phyloP scores from a whole-genome alignment of 768 basidiomycete genomes.

The Rhizopogon vesiculosus region DNA sequence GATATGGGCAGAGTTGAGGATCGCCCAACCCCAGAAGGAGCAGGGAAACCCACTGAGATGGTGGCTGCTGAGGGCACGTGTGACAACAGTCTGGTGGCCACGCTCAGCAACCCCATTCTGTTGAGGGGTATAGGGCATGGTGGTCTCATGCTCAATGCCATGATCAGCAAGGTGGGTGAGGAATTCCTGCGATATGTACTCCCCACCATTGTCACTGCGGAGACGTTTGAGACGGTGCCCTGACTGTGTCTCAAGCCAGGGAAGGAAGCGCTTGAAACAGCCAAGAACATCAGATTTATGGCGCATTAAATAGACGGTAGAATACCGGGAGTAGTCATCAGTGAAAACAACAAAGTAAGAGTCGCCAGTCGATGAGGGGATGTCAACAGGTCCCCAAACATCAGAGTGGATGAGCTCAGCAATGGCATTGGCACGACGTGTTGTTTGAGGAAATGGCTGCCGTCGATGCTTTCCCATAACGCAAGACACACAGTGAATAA shows the following conservation, averaged over 20 bases:
- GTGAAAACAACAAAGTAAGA: conserved; percentile 9
- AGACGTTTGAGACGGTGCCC: not conserved
- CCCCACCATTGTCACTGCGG: conserved; percentile 8
- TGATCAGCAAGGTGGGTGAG: not conserved
- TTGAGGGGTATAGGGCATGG: conserved; percentile 15
- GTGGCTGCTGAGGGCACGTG: conserved; percentile 19
- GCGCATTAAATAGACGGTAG: not conserved
- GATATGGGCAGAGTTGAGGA: conserved; percentile 5
- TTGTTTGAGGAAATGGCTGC: conserved; percentile 22
- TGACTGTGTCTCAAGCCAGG: not conserved
- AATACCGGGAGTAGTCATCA: not conserved
- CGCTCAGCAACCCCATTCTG: conserved; percentile 26
- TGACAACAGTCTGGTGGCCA: conserved; percentile 21
- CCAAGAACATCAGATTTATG: not conserved
- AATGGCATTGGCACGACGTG: accelerated
- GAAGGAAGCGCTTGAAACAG: not conserved
- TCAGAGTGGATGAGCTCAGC: conserved; percentile 7
- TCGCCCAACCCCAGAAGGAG: conserved; percentile 17
- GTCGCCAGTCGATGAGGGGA: not conserved
- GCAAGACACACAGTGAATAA: conserved; percentile 25
- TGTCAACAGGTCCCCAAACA: conserved; percentile 7
- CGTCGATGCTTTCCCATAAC: conserved; percentile 30
- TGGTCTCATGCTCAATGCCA: conserved; percentile 4
- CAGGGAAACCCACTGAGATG: conserved; percentile 12
- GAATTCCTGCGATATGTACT: conserved; percentile 5